A percentile compares a stretch with the other conserved stretches of the same genome.
Conservation (phyloP, 805 yeast species). For the Metschnikowia rubicola region DNA sequence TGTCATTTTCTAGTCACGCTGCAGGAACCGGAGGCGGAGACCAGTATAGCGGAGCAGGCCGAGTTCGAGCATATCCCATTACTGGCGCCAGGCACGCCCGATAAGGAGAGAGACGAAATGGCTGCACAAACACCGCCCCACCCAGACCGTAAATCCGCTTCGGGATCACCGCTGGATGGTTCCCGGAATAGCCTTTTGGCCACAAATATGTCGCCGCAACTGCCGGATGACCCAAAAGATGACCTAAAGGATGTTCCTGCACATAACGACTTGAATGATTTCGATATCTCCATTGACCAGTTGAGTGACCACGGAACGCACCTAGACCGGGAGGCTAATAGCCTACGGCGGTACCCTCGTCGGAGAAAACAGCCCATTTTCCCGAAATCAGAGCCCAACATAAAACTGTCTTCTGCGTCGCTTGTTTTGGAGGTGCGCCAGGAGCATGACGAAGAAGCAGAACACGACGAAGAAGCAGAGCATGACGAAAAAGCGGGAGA, state of each 20-base stretch:
- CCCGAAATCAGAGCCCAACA: neutral
- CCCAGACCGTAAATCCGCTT: too few species aligned
- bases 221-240: neutral
- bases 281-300: constrained; percentile 19
- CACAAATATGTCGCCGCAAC: neutral
- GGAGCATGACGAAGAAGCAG: neutral
- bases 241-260: neutral
- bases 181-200: neutral
- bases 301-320: constrained; percentile 5
- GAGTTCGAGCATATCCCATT: constrained; percentile 3
- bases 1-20: constrained; percentile 29
- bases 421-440: constrained; percentile 7
- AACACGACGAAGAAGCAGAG: neutral
- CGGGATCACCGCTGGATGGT: too few species aligned
- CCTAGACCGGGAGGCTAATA: neutral
- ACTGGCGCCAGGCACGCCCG: neutral
- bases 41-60: neutral
- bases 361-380: constrained; percentile 3
- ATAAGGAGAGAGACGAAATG: neutral
- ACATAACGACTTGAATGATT: constrained; percentile 8
- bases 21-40: neutral
- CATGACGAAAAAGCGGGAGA: neutral
- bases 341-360: constrained; percentile 4
- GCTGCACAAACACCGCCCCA: neutral
- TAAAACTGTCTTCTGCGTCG: neutral